Percentiles rank a stretch among this genome's conserved stretches.
Evolutionary conservation across 345 rosid species (phyloP).

Genomic region (Salix dunnii): DNA sequence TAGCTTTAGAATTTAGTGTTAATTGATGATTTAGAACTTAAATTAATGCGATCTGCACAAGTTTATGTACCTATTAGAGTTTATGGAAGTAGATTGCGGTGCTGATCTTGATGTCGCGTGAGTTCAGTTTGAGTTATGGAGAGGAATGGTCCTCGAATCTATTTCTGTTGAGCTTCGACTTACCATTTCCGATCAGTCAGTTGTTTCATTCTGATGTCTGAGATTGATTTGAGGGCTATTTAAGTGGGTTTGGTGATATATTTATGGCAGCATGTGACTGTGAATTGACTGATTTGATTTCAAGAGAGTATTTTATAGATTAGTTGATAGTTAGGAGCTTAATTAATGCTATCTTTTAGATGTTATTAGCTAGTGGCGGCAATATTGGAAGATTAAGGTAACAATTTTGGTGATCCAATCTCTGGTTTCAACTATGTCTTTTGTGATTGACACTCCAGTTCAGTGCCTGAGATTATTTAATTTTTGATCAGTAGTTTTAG

Average conservation of each 20-base stretch:
- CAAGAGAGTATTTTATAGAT: not conserved
- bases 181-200: not conserved
- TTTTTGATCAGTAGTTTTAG: not conserved
- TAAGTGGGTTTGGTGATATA: not conserved
- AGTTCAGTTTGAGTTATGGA: not conserved
- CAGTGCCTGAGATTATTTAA: not conserved
- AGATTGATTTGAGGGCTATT: not conserved
- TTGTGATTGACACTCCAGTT: not conserved
- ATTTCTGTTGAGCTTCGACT: not conserved
- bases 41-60: not conserved
- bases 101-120: not conserved
- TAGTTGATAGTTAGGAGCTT: not conserved
- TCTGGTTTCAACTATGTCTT: not conserved
- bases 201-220: not conserved
- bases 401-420: not conserved
- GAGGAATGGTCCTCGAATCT: not conserved
- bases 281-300: not conserved
- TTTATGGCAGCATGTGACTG: not conserved
- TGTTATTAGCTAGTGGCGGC: not conserved
- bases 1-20: not conserved
- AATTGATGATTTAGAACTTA: not conserved
- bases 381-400: not conserved
- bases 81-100: not conserved
- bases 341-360: not conserved
- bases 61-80: not conserved